These are phyloP conservation scores for Yamadazyma mexicana DNA, from an alignment of 1,139 yeast species.

Conservation along the genomic window DNA sequence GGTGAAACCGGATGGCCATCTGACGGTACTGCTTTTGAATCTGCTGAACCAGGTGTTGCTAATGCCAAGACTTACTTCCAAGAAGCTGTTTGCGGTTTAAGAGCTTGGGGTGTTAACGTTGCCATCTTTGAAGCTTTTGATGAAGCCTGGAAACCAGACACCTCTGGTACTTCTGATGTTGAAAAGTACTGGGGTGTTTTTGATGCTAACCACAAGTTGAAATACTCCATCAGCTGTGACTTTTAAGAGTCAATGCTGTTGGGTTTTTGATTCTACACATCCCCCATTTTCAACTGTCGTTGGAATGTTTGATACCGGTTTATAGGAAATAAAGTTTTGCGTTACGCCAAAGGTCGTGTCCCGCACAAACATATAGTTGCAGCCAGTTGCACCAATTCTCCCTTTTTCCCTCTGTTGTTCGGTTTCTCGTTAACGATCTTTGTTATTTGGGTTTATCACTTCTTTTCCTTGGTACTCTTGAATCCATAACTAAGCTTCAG, in stretches of 20 bases:
- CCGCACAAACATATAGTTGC: background rate
- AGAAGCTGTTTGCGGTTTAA: conserved; percentile 84
- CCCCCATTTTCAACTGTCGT: too few relatives aligned
- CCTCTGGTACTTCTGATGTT: conserved; percentile 81
- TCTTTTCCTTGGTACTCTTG: too few relatives aligned
- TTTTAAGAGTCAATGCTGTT: too few relatives aligned
- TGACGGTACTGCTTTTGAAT: conserved; percentile 71
- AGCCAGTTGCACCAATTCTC: background rate
- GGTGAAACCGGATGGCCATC: conserved; percentile 99
- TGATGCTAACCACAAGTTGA: conserved; percentile 54
- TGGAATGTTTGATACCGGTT: conserved; percentile 2
- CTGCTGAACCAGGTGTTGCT: conserved; percentile 61
- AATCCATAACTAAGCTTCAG: too few relatives aligned
- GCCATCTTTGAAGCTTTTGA: conserved; percentile 93
- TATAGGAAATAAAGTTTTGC: conserved; percentile 2
- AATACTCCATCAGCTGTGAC: conserved; percentile 61
- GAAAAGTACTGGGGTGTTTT: conserved; percentile 95
- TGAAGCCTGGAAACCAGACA: conserved; percentile 92
- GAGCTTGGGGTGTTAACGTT: conserved; percentile 94
- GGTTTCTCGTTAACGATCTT: too few relatives aligned
- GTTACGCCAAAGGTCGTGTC: background rate
- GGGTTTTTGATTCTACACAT: too few relatives aligned
- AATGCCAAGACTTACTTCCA: conserved; percentile 85
- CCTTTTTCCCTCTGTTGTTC: background rate
- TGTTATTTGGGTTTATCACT: too few relatives aligned